Evolutionary conservation across 768 basidiomycete species (phyloP), one percentile per base, ranked within the genome.

Genomic region (Guyanaporus albipodus): DNA sequence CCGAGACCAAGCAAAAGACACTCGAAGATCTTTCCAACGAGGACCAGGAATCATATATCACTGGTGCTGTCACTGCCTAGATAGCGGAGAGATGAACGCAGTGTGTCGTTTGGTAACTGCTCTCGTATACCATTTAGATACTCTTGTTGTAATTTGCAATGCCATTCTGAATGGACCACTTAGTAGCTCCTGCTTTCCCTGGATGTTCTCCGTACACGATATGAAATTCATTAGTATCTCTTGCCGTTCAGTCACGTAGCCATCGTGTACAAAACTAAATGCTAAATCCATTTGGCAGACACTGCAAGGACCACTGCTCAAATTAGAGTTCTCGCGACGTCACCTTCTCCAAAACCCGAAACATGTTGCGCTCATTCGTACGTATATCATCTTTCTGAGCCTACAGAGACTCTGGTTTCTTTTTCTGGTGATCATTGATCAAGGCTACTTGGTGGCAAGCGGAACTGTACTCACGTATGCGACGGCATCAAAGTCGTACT

Each of bases 401-500:
- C 42, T 50, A 54, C 34, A 48, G 50, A 22, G 64, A 38, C 51
- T 61, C 71, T 18, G 60, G 35, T 50, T 64, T 70, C 63, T 70
- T 74, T 65, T 70, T 68, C 63, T 67, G 41, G 1, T 3, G 15
- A n/a, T 27, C 27, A 12, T 21, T n/a, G 21, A 40, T 41, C 8
- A 39, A 42, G n/a, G n/a, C n/a, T n/a, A n/a, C n/a, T 42, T 24
- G 27, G 27, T 28, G 47, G 29, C 23, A 43, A 9, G 2, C 18
- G 36, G 21, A 21, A 34, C 9, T 35, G 42, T 14, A 77, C 90
- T 69, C 64, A 92, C 91, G 71, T 94, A 96, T 62, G 83, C 82
- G 37, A 82, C 82, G n/a, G 73, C 72, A 33, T 83, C 79, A 42
- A 95, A 83, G 54, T 92, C 81, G 60, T 98, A 98, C 38, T 85